These are phyloP conservation scores for Bruguiera parviflora DNA, from an alignment of 345 rosid species.

Conservation along the genomic window DNA sequence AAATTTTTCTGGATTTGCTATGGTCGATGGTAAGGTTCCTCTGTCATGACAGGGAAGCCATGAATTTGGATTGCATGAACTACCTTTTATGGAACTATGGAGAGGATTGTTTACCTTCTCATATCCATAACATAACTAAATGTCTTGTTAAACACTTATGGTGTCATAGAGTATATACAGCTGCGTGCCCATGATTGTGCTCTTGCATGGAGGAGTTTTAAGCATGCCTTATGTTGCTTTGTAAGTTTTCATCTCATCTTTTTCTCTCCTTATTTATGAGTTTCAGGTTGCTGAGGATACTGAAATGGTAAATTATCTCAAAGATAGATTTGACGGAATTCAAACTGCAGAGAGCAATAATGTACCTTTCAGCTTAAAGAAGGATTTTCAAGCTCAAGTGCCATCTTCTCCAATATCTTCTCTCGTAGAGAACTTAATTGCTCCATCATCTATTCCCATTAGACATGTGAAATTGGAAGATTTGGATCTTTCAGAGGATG, in stretches of 20 bases:
- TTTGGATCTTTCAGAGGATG: not conserved
- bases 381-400: slow-evolving; percentile 21
- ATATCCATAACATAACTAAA: too few species aligned
- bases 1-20: too few species aligned
- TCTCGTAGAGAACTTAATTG: slow-evolving; percentile 23
- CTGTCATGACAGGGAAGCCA: too few species aligned
- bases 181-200: not conserved
- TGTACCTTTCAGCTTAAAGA: slow-evolving; percentile 11
- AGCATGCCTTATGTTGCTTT: slow-evolving; percentile 1
- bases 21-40: too few species aligned
- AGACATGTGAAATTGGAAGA: slow-evolving; percentile 21
- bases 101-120: too few species aligned
- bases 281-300: slow-evolving; percentile 55
- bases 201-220: not conserved
- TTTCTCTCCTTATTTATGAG: not conserved
- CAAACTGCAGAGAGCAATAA: slow-evolving; percentile 13
- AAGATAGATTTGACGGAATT: slow-evolving; percentile 28
- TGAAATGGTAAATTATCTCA: slow-evolving; percentile 30
- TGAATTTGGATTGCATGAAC: too few species aligned
- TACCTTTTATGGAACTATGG: too few species aligned
- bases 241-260: not conserved
- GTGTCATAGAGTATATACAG: too few species aligned
- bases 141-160: too few species aligned
- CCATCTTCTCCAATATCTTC: slow-evolving; percentile 13
- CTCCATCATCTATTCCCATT: slow-evolving; percentile 18